phyloP scores from a whole-genome alignment of 164 flowering plant genomes.

The Sextonia rubra region DNA sequence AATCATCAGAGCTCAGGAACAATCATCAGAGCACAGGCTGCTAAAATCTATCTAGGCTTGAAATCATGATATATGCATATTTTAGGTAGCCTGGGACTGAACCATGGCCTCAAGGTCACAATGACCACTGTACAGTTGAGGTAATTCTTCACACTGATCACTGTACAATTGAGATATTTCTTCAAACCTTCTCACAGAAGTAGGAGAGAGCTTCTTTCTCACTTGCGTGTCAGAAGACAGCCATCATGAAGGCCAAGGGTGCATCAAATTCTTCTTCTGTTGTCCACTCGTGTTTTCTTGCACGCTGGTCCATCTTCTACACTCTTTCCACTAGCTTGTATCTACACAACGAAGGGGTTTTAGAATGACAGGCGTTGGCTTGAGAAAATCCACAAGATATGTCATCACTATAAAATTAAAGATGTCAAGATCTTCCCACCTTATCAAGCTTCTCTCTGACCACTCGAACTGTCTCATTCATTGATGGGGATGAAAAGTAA shows the following conservation, averaged over 20 bases:
- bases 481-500: constrained; percentile 73
- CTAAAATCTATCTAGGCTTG: too few species aligned
- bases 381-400: neutral
- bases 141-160: neutral
- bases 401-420: neutral
- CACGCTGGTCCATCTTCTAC: constrained; percentile 39
- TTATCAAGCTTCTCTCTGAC: constrained; percentile 80
- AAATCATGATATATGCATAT: too few species aligned
- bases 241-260: neutral
- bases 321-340: constrained; percentile 54
- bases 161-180: neutral
- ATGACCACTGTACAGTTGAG: neutral
- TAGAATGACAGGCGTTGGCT: neutral
- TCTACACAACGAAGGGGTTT: constrained; percentile 28
- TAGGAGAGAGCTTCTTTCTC: neutral
- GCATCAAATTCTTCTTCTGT: constrained; percentile 68
- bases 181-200: neutral
- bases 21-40: too few species aligned
- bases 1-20: too few species aligned
- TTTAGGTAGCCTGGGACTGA: too few species aligned
- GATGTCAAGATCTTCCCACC: constrained; percentile 31
- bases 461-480: constrained; percentile 73
- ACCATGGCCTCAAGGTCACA: neutral
- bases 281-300: constrained; percentile 68
- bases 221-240: neutral